Conservation (phyloP, 805 yeast genomes). For the Diddensiella transvaalensis region DNA sequence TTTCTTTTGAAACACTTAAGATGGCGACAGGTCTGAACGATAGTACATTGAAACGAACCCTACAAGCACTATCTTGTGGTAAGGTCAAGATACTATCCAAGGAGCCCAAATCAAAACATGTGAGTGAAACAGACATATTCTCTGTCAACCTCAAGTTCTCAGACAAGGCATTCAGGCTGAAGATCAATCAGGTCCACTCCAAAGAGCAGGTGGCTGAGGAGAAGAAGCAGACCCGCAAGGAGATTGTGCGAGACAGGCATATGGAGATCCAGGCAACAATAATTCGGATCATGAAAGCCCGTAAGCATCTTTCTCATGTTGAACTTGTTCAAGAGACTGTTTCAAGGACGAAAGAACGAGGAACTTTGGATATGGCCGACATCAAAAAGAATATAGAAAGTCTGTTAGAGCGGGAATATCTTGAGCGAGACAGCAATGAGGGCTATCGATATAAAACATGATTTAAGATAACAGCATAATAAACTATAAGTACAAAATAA, state of each 20-base stretch:
- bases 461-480: too few species aligned
- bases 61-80: conserved; percentile 29
- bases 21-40: conserved; percentile 22
- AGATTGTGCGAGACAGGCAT: conserved; percentile 30
- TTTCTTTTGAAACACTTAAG: conserved; percentile 21
- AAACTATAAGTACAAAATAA: not conserved
- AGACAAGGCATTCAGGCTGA: conserved; percentile 23
- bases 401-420: conserved; percentile 28
- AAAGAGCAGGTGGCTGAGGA: conserved; percentile 24
- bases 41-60: conserved; percentile 21
- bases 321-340: conserved; percentile 30
- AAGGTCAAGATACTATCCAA: conserved; percentile 25
- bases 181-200: conserved; percentile 27
- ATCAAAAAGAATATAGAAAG: conserved; percentile 31
- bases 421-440: conserved; percentile 22
- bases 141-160: conserved; percentile 25
- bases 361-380: conserved; percentile 28
- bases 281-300: conserved; percentile 33
- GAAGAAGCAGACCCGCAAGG: conserved; percentile 22
- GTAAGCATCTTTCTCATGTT: conserved; percentile 24
- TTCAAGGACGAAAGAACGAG: conserved; percentile 29
- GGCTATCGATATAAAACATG: conserved; percentile 13
- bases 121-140: conserved; percentile 24
- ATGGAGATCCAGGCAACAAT: conserved; percentile 34
- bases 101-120: conserved; percentile 20